Evolutionary conservation across 768 basidiomycete genomes (phyloP).

Genomic region (Mycena sanguinolenta): DNA sequence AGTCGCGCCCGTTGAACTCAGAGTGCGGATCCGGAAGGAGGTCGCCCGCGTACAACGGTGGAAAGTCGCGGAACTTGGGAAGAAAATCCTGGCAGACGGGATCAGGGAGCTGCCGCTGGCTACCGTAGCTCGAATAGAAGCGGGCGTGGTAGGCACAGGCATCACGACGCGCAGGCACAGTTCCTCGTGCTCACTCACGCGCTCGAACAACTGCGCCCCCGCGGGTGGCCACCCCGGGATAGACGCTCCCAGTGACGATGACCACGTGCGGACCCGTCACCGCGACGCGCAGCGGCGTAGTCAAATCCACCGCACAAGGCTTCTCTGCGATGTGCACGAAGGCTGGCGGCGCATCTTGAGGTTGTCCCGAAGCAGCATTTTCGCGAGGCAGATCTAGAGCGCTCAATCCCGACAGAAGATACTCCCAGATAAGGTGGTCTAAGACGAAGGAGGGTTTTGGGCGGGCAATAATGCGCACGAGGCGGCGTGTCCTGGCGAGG

Average conservation of each 20-base stretch:
- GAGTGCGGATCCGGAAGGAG: background rate
- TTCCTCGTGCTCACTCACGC: background rate
- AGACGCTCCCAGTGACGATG: background rate
- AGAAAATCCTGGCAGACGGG: background rate
- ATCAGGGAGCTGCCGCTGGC: background rate
- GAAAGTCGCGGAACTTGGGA: background rate
- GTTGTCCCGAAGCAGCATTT: background rate
- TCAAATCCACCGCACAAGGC: background rate
- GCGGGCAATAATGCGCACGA: background rate
- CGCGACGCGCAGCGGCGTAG: background rate
- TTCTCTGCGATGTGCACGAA: constrained; percentile 3
- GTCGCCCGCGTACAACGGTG: background rate
- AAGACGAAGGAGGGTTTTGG: background rate
- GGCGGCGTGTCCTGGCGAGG: constrained; percentile 7
- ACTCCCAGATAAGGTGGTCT: background rate
- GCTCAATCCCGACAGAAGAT: background rate
- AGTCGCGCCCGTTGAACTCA: too few relatives aligned
- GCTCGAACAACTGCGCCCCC: constrained; percentile 12
- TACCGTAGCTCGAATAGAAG: background rate
- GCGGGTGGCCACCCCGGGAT: background rate
- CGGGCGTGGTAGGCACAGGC: background rate
- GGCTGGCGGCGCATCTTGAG: too few relatives aligned
- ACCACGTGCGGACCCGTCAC: background rate
- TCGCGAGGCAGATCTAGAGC: background rate
- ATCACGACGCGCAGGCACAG: background rate